phyloP scores from a whole-genome alignment of 352 stramenopile species.

The Globisporangium nunn region DNA sequence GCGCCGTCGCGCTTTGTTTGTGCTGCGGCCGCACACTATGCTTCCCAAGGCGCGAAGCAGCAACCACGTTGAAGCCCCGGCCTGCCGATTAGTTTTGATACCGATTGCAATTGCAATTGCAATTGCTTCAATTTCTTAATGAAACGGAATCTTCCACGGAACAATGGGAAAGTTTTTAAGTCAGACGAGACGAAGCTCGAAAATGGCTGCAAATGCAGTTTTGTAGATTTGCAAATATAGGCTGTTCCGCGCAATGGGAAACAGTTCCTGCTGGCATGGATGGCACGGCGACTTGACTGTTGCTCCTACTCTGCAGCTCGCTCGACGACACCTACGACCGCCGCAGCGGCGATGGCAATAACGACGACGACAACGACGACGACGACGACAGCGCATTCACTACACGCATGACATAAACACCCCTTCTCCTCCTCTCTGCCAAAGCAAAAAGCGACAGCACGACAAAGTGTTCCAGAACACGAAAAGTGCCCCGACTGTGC shows the following conservation, averaged over 20 bases:
- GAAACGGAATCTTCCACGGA: conserved; percentile 3
- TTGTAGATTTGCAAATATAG: neutral
- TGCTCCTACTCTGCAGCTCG: too few species aligned
- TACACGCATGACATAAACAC: neutral
- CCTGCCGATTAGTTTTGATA: too few species aligned
- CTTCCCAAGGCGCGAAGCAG: too few species aligned
- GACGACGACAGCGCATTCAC: neutral
- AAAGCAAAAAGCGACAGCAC: neutral
- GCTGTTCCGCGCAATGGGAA: too few species aligned
- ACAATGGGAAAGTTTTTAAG: neutral
- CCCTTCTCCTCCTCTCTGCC: neutral
- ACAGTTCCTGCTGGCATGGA: too few species aligned
- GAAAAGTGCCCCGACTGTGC: conserved; percentile 3
- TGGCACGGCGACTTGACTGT: too few species aligned
- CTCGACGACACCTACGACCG: neutral
- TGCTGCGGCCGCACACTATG: too few species aligned
- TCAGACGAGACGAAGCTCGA: neutral
- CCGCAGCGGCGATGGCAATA: neutral
- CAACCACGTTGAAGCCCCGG: too few species aligned
- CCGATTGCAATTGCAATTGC: neutral
- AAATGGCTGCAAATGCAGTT: neutral
- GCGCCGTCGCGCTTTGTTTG: too few species aligned
- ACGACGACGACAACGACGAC: neutral
- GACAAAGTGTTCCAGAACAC: conserved; percentile 12
- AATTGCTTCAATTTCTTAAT: neutral